These are phyloP conservation scores for Intubia oerlemansii DNA, from an alignment of 2,329 filamentous ascomycete genomes.

Conservation along the genomic window DNA sequence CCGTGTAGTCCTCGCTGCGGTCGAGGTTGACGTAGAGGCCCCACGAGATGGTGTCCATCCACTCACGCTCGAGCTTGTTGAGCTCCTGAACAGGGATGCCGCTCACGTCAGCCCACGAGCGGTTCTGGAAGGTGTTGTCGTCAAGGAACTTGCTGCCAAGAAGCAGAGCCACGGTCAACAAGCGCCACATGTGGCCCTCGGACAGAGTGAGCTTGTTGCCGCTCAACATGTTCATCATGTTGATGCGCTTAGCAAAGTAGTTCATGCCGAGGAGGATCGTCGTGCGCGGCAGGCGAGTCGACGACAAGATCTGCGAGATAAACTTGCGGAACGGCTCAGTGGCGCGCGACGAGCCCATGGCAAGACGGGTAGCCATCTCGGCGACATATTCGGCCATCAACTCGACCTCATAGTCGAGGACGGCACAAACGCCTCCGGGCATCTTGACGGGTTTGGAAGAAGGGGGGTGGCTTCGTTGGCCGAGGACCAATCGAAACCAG, in stretches of 20 bases:
- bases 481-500: conserved; percentile 3
- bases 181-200: conserved; percentile 62
- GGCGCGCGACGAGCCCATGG: conserved; percentile 31
- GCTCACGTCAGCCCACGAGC: conserved; percentile 89
- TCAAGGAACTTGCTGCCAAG: conserved; percentile 91
- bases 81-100: conserved; percentile 69
- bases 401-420: conserved; percentile 93
- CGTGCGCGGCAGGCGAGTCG: conserved; percentile 72
- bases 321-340: conserved; percentile 64
- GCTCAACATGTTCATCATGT: conserved; percentile 39
- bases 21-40: conserved; percentile 71
- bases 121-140: conserved; percentile 95
- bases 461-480: conserved; percentile 10
- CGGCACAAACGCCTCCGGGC: conserved; percentile 72
- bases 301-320: conserved; percentile 74
- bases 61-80: conserved; percentile 71
- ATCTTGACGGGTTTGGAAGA: conserved; percentile 27
- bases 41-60: conserved; percentile 68
- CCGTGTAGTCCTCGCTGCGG: conserved; percentile 47
- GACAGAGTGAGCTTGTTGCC: conserved; percentile 28
- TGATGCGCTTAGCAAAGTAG: conserved; percentile 69
- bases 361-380: conserved; percentile 52
- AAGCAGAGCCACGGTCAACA: conserved; percentile 67
- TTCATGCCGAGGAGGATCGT: conserved; percentile 82
- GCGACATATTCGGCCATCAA: conserved; percentile 89